Evolutionary conservation across 257 asterid genomes (phyloP), one percentile per base, ranked within the genome.

Genomic region (Plantago ovata): DNA sequence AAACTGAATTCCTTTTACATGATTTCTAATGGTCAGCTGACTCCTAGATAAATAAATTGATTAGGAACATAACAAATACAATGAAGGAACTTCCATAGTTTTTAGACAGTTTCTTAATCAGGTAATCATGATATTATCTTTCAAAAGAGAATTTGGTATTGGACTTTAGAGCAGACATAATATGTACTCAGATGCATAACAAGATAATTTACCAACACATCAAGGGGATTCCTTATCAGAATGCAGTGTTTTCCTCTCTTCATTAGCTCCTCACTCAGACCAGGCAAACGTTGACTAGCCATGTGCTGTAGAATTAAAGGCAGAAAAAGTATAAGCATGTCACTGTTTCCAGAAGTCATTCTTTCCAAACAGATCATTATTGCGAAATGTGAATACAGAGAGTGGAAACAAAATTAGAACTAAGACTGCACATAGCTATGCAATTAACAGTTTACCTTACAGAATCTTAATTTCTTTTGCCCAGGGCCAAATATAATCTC

Each of bases 241-340:
- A 90, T 68, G 80, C 73, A 80, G 82, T 90, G 97, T 38, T 84
- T 90, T 72, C 97, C 97, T 74, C 67, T 77, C 77, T 71, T 76
- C 88, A 81, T 77, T 73, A 90, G 69, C 61, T 84, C 91, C 46
- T 73, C 73, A 19, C 75, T 48, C 60, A 87, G 77, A 53, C 91
- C 94, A 63, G 82, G 83, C 48, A 90, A 68, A 60, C 58, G 74
- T 18, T 90, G 97, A 67, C 85, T 87, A 32, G 96, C 94, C 64
- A 90, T 86, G 64, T 90, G 97, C 97, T 90, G 85, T 22, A 73
- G 56, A 79, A 46, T 53, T 54, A 62, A 67, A 13, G 19, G 50
- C n/a, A n/a, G 39, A 39, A 51, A 53, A 42, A 21, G 56, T 53
- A 36, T 52, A 43, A 19, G 70, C 38, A n/a, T 44, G 36, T 45